These are phyloP conservation scores for Dillenia suffruticosa DNA, from an alignment of 164 flowering plant species.

Conservation along the genomic window DNA sequence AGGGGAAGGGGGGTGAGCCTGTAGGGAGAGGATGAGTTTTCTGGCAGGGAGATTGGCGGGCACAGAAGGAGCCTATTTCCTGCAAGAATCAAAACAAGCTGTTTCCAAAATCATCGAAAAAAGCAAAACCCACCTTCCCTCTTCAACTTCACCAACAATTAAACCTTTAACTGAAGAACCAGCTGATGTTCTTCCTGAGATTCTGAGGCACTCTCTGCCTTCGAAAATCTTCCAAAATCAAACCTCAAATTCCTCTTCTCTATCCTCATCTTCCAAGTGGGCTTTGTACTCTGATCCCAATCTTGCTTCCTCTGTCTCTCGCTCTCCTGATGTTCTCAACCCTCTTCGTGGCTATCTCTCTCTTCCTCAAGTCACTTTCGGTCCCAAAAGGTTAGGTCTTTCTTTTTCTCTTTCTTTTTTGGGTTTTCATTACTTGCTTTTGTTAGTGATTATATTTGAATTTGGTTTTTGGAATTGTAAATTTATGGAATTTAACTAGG, in stretches of 20 bases:
- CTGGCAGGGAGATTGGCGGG: slow-evolving; percentile 81
- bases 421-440: background rate
- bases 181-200: slow-evolving; percentile 85
- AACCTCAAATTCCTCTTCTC: slow-evolving; percentile 32
- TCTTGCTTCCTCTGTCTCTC: slow-evolving; percentile 18
- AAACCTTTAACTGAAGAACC: slow-evolving; percentile 4
- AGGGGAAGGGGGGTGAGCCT: too few relatives aligned
- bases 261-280: slow-evolving; percentile 56
- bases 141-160: slow-evolving; percentile 13
- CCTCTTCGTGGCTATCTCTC: slow-evolving; percentile 70
- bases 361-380: slow-evolving; percentile 86
- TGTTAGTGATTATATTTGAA: too few relatives aligned
- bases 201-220: slow-evolving; percentile 76
- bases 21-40: slow-evolving; percentile 47
- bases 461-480: background rate
- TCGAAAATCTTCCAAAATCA: slow-evolving; percentile 25
- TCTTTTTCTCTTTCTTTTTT: background rate
- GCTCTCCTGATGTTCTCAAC: slow-evolving; percentile 51
- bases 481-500: background rate
- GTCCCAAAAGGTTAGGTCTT: slow-evolving; percentile 81
- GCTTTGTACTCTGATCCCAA: slow-evolving; percentile 31
- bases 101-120: slow-evolving; percentile 48
- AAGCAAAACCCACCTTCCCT: slow-evolving; percentile 14
- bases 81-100: slow-evolving; percentile 81
- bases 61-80: slow-evolving; percentile 70